Conservation (phyloP, 768 basidiomycete genomes). For the Sutorius australiensis region DNA sequence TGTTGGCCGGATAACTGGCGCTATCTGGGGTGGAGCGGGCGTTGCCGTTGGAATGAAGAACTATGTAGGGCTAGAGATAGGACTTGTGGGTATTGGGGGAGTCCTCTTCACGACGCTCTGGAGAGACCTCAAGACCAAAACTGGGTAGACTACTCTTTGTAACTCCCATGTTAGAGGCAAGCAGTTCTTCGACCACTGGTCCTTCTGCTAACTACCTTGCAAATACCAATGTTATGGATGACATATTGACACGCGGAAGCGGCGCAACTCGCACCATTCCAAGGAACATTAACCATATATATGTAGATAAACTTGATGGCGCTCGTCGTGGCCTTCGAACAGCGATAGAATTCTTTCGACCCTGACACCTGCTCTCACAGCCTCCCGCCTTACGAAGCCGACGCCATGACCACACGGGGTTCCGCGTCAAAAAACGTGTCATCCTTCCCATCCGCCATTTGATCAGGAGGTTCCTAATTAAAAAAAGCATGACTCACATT, state of each 20-base stretch:
- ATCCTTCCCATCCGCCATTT: not conserved
- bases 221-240: not conserved
- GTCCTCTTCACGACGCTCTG: constrained; percentile 54
- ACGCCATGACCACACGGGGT: not conserved
- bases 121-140: constrained; percentile 28
- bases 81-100: constrained; percentile 53
- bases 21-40: constrained; percentile 68
- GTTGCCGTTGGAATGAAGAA: constrained; percentile 50
- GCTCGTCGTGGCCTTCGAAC: not conserved
- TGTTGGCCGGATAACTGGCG: constrained; percentile 57
- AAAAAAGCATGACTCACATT: not conserved
- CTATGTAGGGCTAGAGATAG: constrained; percentile 58
- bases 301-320: not conserved
- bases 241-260: not conserved
- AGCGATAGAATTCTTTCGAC: not conserved
- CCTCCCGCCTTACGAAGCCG: not conserved
- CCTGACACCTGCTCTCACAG: not conserved
- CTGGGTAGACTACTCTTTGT: not conserved
- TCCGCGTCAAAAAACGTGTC: not conserved
- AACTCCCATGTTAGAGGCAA: too few relatives aligned
- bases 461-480: not conserved
- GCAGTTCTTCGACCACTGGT: not conserved
- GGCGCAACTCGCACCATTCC: not conserved
- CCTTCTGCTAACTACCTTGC: not conserved
- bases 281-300: not conserved